phyloP scores from a whole-genome alignment of 495 filamentous ascomycete genomes.

The Pseudomonodictys pantanalensis region DNA sequence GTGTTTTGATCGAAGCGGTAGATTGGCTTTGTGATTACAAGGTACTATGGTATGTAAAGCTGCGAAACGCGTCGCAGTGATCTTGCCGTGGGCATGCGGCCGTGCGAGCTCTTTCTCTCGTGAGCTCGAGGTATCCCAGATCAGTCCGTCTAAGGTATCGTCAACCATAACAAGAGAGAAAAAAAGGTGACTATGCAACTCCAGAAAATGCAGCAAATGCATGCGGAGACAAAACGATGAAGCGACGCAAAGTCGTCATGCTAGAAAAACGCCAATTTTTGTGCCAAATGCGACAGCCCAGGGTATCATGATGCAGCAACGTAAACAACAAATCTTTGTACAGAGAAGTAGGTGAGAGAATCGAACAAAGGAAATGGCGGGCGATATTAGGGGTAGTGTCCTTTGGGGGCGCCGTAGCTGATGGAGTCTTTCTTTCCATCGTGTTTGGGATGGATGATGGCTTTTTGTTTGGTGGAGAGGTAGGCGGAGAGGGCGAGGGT shows the following conservation, averaged over 20 bases:
- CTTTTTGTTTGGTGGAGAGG: constrained; percentile 13
- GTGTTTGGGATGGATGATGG: background rate
- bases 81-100: too few relatives aligned
- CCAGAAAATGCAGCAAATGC: constrained; percentile 19
- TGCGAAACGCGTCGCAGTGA: too few relatives aligned
- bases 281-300: constrained; percentile 2
- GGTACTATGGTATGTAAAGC: too few relatives aligned
- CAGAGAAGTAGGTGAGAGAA: background rate
- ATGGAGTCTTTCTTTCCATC: constrained; percentile 7
- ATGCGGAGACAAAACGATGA: constrained; percentile 6
- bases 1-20: too few relatives aligned
- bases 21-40: too few relatives aligned
- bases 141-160: constrained; percentile 12
- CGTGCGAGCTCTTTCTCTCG: background rate
- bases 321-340: background rate
- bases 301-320: background rate
- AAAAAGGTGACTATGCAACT: constrained; percentile 10
- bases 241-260: background rate
- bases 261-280: constrained; percentile 5
- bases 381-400: background rate
- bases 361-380: background rate
- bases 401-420: constrained; percentile 2
- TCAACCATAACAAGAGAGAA: constrained; percentile 5
- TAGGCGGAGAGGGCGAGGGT: constrained; percentile 21
- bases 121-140: background rate